These are phyloP conservation scores for Chaetomiaceae sp. DNA, from an alignment of 2,329 filamentous ascomycete species.

Conservation along the genomic window DNA sequence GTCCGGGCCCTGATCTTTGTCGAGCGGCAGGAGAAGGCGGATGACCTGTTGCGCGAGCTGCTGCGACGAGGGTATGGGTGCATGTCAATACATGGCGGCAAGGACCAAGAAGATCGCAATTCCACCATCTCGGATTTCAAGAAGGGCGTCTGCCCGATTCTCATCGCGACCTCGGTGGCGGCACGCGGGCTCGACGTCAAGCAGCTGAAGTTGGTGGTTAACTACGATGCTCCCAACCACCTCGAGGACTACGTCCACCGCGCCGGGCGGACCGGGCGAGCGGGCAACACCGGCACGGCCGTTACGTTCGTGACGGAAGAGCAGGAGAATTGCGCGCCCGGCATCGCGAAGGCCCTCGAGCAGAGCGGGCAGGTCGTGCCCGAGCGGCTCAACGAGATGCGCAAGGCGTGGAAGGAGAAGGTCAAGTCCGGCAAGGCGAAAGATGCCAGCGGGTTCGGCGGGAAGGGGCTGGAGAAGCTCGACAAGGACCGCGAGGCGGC, in stretches of 20 bases:
- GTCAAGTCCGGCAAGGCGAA: conserved; percentile 90
- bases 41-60: conserved; percentile 69
- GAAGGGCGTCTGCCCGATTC: conserved; percentile 77
- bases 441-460: conserved; percentile 83
- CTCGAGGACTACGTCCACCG: conserved; percentile 95
- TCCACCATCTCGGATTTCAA: conserved; percentile 93
- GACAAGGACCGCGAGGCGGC: conserved; percentile 87
- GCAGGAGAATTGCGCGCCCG: conserved; percentile 83
- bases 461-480: conserved; percentile 85
- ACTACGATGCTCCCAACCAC: conserved; percentile 91
- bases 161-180: conserved; percentile 92
- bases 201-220: conserved; percentile 90
- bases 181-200: conserved; percentile 94
- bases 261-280: conserved; percentile 86
- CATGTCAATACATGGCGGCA: conserved; percentile 90
- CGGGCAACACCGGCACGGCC: conserved; percentile 88
- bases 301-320: conserved; percentile 91
- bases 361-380: conserved; percentile 84
- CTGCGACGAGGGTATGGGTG: conserved; percentile 82
- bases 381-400: conserved; percentile 58
- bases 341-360: conserved; percentile 85
- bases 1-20: conserved; percentile 86
- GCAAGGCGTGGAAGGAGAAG: conserved; percentile 74
- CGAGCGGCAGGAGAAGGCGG: conserved; percentile 84
- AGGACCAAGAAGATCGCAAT: conserved; percentile 88